Percentiles rank a stretch among this genome's conserved stretches.
These are phyloP conservation scores for Curvularia eragrostidis DNA, from an alignment of 2,329 filamentous ascomycete genomes.

Conservation along the genomic window DNA sequence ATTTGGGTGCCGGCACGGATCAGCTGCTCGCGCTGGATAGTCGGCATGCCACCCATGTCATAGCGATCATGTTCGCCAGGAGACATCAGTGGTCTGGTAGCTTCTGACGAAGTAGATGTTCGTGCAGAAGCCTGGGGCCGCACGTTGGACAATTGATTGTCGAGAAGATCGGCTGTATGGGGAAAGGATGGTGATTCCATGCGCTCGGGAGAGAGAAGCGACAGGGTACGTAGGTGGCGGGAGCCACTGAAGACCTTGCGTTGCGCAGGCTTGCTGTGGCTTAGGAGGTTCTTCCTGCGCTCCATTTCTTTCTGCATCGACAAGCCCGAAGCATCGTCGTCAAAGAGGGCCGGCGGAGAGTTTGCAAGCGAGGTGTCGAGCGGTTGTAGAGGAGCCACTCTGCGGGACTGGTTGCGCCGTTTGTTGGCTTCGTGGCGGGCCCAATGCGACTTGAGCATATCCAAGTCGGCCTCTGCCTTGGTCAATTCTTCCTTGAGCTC, in stretches of 20 bases:
- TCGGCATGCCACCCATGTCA: constrained; percentile 38
- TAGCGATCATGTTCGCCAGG: constrained; percentile 40
- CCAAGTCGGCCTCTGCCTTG: constrained; percentile 79
- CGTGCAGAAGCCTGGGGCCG: constrained; percentile 25
- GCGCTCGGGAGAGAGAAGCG: constrained; percentile 74
- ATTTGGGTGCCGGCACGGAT: constrained; percentile 70
- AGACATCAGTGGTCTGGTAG: constrained; percentile 35
- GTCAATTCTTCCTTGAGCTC: constrained; percentile 90
- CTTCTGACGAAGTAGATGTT: constrained; percentile 43
- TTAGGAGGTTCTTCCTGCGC: constrained; percentile 72
- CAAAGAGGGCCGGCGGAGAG: constrained; percentile 36
- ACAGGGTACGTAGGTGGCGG: constrained; percentile 71
- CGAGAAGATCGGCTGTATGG: constrained; percentile 48
- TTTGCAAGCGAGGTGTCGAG: constrained; percentile 54
- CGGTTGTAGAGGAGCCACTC: constrained; percentile 62
- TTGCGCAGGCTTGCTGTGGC: constrained; percentile 55
- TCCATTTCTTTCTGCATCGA: constrained; percentile 70
- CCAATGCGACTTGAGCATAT: constrained; percentile 83
- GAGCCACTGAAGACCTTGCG: constrained; percentile 69
- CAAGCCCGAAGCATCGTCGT: constrained; percentile 53
- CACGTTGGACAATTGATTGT: constrained; percentile 27
- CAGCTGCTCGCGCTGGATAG: constrained; percentile 47
- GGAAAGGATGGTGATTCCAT: constrained; percentile 47
- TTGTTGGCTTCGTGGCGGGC: constrained; percentile 76
- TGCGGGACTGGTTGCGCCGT: constrained; percentile 71